A percentile compares a stretch with the other conserved stretches of the same genome.
These are phyloP conservation scores for Arthroderma sp. DNA, from an alignment of 2,329 filamentous ascomycete species.

Conservation along the genomic window DNA sequence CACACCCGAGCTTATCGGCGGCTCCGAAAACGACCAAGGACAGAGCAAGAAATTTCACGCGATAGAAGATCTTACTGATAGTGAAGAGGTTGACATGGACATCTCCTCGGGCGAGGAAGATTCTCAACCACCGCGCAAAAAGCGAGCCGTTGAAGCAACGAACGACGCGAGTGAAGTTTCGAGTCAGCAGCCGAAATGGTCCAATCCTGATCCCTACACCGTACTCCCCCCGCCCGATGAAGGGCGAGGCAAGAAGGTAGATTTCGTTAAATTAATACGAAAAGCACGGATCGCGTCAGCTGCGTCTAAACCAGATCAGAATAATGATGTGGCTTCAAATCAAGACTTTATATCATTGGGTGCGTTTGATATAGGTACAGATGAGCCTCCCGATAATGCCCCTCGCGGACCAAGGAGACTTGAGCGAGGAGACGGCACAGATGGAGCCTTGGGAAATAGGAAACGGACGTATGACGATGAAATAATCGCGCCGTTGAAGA, in stretches of 20 bases:
- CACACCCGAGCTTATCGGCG: slow-evolving; percentile 24
- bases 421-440: slow-evolving; percentile 14
- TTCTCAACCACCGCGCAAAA: slow-evolving; percentile 26
- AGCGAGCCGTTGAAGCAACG: slow-evolving; percentile 18
- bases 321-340: slow-evolving; percentile 42
- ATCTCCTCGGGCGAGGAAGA: slow-evolving; percentile 26
- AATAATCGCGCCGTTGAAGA: slow-evolving; percentile 39
- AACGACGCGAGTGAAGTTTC: slow-evolving; percentile 7
- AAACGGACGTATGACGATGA: slow-evolving; percentile 64
- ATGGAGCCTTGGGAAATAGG: slow-evolving; percentile 46
- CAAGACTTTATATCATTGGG: slow-evolving; percentile 88
- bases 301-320: slow-evolving; percentile 36
- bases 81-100: slow-evolving; percentile 35
- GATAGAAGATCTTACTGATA: slow-evolving; percentile 30
- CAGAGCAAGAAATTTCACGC: slow-evolving; percentile 24
- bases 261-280: slow-evolving; percentile 81
- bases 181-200: slow-evolving; percentile 58
- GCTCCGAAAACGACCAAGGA: slow-evolving; percentile 13
- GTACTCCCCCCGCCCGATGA: slow-evolving; percentile 70
- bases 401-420: slow-evolving; percentile 23
- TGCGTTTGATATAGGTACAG: slow-evolving; percentile 44
- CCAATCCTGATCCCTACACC: slow-evolving; percentile 90
- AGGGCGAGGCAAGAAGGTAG: slow-evolving; percentile 58
- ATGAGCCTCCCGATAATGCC: slow-evolving; percentile 25
- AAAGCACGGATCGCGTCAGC: slow-evolving; percentile 61